These are phyloP conservation scores for Sporothrix luriei DNA, from an alignment of 2,329 filamentous ascomycete species.

Conservation along the genomic window DNA sequence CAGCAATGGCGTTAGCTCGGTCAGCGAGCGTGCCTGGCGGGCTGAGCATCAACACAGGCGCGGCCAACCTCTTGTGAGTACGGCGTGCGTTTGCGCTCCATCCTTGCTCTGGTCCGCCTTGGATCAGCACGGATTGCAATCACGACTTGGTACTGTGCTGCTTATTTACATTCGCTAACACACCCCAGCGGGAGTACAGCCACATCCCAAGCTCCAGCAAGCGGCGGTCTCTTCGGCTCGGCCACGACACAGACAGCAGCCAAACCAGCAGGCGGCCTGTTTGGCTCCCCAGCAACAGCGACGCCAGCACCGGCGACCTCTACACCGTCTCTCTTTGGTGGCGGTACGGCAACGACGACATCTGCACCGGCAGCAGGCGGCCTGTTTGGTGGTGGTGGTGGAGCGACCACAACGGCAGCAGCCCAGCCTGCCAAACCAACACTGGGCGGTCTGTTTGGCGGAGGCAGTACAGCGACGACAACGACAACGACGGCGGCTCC, in stretches of 20 bases:
- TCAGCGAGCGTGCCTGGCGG: slow-evolving; percentile 63
- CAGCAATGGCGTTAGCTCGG: slow-evolving; percentile 54
- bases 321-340: slow-evolving; percentile 29
- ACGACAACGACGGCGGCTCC: slow-evolving; percentile 19
- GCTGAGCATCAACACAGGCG: slow-evolving; percentile 65
- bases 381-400: slow-evolving; percentile 21
- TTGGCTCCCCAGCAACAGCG: slow-evolving; percentile 31
- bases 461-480: slow-evolving; percentile 7
- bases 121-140: not conserved
- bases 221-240: slow-evolving; percentile 41
- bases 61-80: slow-evolving; percentile 60
- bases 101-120: not conserved
- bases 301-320: slow-evolving; percentile 24
- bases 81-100: not conserved
- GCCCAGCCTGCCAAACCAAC: not conserved
- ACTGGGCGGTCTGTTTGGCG: slow-evolving; percentile 41
- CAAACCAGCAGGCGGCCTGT: slow-evolving; percentile 27
- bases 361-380: slow-evolving; percentile 15
- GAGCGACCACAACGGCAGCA: slow-evolving; percentile 28
- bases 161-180: not conserved
- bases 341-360: slow-evolving; percentile 19
- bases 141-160: slow-evolving; percentile 47
- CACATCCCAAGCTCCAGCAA: slow-evolving; percentile 35
- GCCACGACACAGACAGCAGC: slow-evolving; percentile 39
- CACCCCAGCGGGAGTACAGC: slow-evolving; percentile 30